Evolutionary conservation across 805 yeast genomes (phyloP).

Genomic region (Candida quercuum): DNA sequence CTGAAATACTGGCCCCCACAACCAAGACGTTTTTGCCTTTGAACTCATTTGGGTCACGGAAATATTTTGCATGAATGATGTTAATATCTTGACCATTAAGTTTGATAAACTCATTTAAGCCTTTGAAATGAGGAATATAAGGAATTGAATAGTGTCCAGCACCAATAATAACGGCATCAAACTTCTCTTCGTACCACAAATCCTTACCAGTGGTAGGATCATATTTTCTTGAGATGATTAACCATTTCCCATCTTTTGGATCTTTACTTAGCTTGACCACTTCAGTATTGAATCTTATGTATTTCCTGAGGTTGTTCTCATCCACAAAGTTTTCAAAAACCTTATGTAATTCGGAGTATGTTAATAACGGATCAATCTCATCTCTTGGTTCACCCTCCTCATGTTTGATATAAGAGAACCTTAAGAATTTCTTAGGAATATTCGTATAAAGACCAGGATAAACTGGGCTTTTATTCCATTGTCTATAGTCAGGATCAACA

Average conservation of each 20-base stretch:
- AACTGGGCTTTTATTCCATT: conserved; percentile 33
- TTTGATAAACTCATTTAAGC: conserved; percentile 28
- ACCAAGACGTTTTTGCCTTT: conserved; percentile 35
- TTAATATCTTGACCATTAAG: neutral
- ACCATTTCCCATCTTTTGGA: conserved; percentile 27
- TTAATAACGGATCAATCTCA: conserved; percentile 20
- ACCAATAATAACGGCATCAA: conserved; percentile 39
- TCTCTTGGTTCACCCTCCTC: conserved; percentile 27
- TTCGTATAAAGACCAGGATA: conserved; percentile 33
- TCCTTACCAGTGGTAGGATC: conserved; percentile 17
- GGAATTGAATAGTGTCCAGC: conserved; percentile 52
- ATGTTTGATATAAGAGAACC: conserved; percentile 28
- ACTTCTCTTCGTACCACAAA: conserved; percentile 30
- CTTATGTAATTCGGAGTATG: conserved; percentile 18
- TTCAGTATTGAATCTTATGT: conserved; percentile 29
- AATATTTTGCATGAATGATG: conserved; percentile 27
- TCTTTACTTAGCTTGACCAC: conserved; percentile 29
- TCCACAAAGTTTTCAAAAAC: conserved; percentile 1
- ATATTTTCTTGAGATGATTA: neutral
- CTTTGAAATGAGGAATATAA: conserved; percentile 36
- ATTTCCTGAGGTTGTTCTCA: conserved; percentile 21
- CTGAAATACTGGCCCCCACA: conserved; percentile 63
- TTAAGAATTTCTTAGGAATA: conserved; percentile 30
- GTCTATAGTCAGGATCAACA: conserved; percentile 22
- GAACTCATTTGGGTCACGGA: conserved; percentile 15